Evolutionary conservation across 1,284 basidiomycete genomes (phyloP).

Genomic region (Papiliotrema nemorosa): DNA sequence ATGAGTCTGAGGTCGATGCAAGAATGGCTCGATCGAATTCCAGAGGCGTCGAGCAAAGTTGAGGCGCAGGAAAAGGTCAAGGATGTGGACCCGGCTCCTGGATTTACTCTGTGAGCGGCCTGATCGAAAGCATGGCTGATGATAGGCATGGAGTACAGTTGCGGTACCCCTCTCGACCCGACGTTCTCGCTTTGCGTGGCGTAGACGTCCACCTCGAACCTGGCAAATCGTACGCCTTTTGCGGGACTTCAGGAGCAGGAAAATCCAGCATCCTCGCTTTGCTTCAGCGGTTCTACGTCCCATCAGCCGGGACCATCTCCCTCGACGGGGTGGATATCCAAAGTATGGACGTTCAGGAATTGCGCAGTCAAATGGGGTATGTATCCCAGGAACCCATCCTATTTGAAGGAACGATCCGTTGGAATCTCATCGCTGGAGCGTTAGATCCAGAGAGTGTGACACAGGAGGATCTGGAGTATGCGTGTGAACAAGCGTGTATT

Average conservation of each 20-base stretch:
- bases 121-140: neutral
- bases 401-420: slow-evolving; percentile 44
- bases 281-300: slow-evolving; percentile 51
- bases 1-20: slow-evolving; percentile 24
- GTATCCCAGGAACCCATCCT: slow-evolving; percentile 53
- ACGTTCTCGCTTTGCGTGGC: slow-evolving; percentile 20
- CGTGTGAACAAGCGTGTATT: slow-evolving; percentile 46
- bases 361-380: slow-evolving; percentile 48
- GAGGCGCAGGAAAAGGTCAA: slow-evolving; percentile 2
- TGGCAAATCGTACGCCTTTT: slow-evolving; percentile 36
- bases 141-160: slow-evolving; percentile 25
- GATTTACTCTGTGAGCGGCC: slow-evolving; percentile 20
- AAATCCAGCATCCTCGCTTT: slow-evolving; percentile 40
- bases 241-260: slow-evolving; percentile 23
- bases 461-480: slow-evolving; percentile 44
- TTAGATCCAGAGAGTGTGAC: slow-evolving; percentile 37
- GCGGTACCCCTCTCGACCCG: slow-evolving; percentile 33
- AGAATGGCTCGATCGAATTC: slow-evolving; percentile 35
- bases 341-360: slow-evolving; percentile 35
- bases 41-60: slow-evolving; percentile 11
- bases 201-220: slow-evolving; percentile 26
- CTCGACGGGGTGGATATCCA: slow-evolving; percentile 49
- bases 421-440: slow-evolving; percentile 41
- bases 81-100: slow-evolving; percentile 9
- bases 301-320: slow-evolving; percentile 41